Conservation (phyloP, 495 filamentous ascomycete genomes). For the Neurospora sp. region DNA sequence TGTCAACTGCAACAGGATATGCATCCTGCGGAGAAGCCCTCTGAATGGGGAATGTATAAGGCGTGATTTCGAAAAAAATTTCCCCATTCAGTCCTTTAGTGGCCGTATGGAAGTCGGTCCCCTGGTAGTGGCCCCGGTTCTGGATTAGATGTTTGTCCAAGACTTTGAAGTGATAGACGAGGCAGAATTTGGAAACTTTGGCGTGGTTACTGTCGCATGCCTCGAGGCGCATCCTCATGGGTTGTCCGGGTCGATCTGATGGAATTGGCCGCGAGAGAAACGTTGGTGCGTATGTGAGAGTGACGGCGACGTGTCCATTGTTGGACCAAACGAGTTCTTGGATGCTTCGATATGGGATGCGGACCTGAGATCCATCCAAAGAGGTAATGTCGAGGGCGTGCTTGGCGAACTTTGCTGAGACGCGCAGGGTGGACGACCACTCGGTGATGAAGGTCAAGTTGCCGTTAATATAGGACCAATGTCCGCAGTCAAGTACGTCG, state of each 20-base stretch:
- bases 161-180: conserved; percentile 12
- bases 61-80: too few relatives aligned
- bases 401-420: conserved; percentile 35
- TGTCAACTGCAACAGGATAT: conserved; percentile 9
- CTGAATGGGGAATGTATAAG: conserved; percentile 10
- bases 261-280: conserved; percentile 1
- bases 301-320: conserved; percentile 19
- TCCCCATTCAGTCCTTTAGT: too few relatives aligned
- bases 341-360: conserved; percentile 31
- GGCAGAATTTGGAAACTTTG: conserved; percentile 2
- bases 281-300: conserved; percentile 16
- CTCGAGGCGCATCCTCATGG: conserved; percentile 10
- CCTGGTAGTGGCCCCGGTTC: background rate
- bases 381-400: conserved; percentile 25
- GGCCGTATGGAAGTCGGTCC: conserved; percentile 1
- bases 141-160: background rate
- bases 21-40: background rate
- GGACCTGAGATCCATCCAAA: conserved; percentile 15
- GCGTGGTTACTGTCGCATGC: conserved; percentile 9
- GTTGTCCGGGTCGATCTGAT: conserved; percentile 15
- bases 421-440: conserved; percentile 22
- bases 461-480: conserved; percentile 31
- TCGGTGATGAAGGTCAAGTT: conserved; percentile 37
- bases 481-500: conserved; percentile 35
- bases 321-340: conserved; percentile 25